Evolutionary conservation across 768 basidiomycete species (phyloP).

Genomic region (Asterophora parasitica): DNA sequence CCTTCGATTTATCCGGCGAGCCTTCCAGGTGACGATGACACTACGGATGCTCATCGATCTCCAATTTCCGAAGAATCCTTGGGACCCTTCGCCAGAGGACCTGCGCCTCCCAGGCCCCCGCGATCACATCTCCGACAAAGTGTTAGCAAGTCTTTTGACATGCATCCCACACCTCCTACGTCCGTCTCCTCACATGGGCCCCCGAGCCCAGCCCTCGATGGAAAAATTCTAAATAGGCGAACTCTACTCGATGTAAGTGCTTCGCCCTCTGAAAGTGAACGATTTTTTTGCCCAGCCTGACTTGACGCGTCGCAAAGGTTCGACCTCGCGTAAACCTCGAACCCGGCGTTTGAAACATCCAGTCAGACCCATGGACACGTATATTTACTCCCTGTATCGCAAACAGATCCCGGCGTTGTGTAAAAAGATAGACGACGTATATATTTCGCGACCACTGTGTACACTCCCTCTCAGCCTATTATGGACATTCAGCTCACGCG

Average conservation of each 20-base stretch:
- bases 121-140: conserved; percentile 15
- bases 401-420: background rate
- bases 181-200: conserved; percentile 29
- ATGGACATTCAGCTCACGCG: background rate
- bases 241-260: conserved; percentile 35
- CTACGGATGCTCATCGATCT: conserved; percentile 16
- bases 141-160: conserved; percentile 24
- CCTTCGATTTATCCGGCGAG: conserved; percentile 48
- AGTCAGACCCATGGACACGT: background rate
- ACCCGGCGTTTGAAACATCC: background rate
- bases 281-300: background rate
- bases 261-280: background rate
- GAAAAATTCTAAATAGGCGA: conserved; percentile 22
- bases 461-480: background rate
- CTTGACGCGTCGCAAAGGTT: conserved; percentile 19
- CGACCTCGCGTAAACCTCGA: conserved; percentile 21
- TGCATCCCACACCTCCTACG: conserved; percentile 37
- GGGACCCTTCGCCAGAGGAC: conserved; percentile 6
- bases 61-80: conserved; percentile 13
- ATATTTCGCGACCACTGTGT: background rate
- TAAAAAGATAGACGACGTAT: background rate
- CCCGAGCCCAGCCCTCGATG: conserved; percentile 21
- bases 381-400: background rate
- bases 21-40: conserved; percentile 33
- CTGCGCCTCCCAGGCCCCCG: conserved; percentile 22